A percentile compares a stretch with the other conserved stretches of the same genome.
Conservation (phyloP, 2,329 filamentous ascomycete species). For the Colletotrichum spaethianum region DNA sequence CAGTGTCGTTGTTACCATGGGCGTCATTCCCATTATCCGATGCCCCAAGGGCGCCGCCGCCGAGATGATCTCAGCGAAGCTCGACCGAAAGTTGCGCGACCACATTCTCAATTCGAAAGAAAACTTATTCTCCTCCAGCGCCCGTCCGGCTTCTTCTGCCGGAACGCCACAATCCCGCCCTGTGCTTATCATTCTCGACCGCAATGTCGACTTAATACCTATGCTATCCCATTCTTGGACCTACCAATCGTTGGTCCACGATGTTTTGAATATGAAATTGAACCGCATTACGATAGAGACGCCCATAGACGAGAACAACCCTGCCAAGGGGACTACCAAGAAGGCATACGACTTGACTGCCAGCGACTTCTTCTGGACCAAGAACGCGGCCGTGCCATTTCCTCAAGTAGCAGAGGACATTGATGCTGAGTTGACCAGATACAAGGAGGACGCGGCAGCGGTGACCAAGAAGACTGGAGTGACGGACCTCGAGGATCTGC, state of each 20-base stretch:
- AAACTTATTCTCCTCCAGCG: constrained; percentile 84
- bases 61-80: constrained; percentile 92
- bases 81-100: constrained; percentile 95
- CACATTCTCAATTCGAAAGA: constrained; percentile 98
- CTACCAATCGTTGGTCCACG: constrained; percentile 86
- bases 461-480: constrained; percentile 97
- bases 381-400: constrained; percentile 91
- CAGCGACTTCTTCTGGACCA: constrained; percentile 96
- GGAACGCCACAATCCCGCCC: constrained; percentile 82
- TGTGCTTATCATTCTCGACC: constrained; percentile 92
- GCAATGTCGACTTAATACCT: constrained; percentile 94
- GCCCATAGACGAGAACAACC: constrained; percentile 82
- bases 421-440: constrained; percentile 91
- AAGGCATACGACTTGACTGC: constrained; percentile 91
- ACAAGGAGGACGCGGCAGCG: constrained; percentile 94
- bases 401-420: constrained; percentile 98
- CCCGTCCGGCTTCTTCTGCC: constrained; percentile 70
- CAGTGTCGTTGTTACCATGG: constrained; percentile 98
- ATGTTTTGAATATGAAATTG: constrained; percentile 72
- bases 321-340: constrained; percentile 82
- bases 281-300: constrained; percentile 96
- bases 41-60: constrained; percentile 94
- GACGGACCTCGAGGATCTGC: constrained; percentile 91
- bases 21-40: constrained; percentile 95
- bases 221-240: constrained; percentile 96